Evolutionary conservation across 129 eudicot genomes (phyloP).

Genomic region (Arctium minus): DNA sequence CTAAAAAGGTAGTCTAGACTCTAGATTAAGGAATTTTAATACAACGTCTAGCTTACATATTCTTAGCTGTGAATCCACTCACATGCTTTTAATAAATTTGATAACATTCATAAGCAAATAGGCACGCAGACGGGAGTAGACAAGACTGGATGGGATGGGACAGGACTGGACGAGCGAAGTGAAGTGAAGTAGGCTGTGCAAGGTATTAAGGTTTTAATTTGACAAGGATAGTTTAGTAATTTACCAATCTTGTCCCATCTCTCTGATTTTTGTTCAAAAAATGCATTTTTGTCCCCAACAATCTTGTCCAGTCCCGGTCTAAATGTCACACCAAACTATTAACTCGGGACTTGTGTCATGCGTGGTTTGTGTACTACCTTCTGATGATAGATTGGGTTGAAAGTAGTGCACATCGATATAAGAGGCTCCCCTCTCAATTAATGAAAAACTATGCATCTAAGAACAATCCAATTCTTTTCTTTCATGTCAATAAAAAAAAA

Average conservation of each 20-base stretch:
- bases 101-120: too few relatives aligned
- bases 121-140: too few relatives aligned
- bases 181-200: too few relatives aligned
- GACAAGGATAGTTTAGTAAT: background rate
- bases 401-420: background rate
- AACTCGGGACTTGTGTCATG: background rate
- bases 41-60: too few relatives aligned
- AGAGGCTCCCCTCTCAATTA: background rate
- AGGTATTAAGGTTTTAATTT: background rate
- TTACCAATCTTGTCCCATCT: background rate
- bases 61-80: too few relatives aligned
- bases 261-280: background rate
- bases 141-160: too few relatives aligned
- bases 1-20: too few relatives aligned
- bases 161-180: too few relatives aligned
- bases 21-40: too few relatives aligned
- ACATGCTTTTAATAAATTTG: too few relatives aligned
- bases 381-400: conserved; percentile 1
- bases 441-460: background rate
- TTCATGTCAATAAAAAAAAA: background rate
- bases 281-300: too few relatives aligned
- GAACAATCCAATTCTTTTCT: background rate
- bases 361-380: background rate
- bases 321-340: background rate
- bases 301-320: too few relatives aligned